Conservation (phyloP, 768 basidiomycete genomes). For the Boletus vermiculosoides region DNA sequence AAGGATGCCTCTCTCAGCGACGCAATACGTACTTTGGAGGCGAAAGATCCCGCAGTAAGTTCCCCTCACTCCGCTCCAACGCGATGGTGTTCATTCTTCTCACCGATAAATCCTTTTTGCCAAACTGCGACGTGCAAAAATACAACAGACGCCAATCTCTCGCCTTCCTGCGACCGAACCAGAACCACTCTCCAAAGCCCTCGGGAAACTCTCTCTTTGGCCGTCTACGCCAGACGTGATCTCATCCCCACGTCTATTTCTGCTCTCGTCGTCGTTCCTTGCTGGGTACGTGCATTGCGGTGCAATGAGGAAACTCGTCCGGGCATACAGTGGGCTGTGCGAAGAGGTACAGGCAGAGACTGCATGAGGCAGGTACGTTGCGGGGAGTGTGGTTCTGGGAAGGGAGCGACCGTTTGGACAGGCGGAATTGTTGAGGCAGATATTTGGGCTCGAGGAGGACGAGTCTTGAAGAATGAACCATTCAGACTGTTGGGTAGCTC, state of each 20-base stretch:
- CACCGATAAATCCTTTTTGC: background rate
- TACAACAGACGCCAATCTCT: constrained; percentile 63
- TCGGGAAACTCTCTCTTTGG: constrained; percentile 79
- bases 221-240: constrained; percentile 80
- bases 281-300: constrained; percentile 72
- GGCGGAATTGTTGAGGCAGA: constrained; percentile 68
- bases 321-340: constrained; percentile 71
- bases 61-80: background rate
- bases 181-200: constrained; percentile 55
- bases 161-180: constrained; percentile 63
- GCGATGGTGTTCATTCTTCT: background rate
- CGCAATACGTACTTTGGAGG: constrained; percentile 21
- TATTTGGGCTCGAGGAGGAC: constrained; percentile 66
- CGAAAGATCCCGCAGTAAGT: constrained; percentile 24
- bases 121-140: background rate
- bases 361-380: no score
- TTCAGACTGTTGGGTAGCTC: no score
- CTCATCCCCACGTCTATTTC: constrained; percentile 74
- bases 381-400: constrained; percentile 51
- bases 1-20: constrained; percentile 30
- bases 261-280: constrained; percentile 65
- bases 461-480: background rate
- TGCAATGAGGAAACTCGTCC: constrained; percentile 65
- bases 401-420: constrained; percentile 84
- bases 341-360: constrained; percentile 77